Percentiles rank a stretch among this genome's conserved stretches.
Conservation (phyloP, 495 filamentous ascomycete species). For the Pseudevernia furfuracea region DNA sequence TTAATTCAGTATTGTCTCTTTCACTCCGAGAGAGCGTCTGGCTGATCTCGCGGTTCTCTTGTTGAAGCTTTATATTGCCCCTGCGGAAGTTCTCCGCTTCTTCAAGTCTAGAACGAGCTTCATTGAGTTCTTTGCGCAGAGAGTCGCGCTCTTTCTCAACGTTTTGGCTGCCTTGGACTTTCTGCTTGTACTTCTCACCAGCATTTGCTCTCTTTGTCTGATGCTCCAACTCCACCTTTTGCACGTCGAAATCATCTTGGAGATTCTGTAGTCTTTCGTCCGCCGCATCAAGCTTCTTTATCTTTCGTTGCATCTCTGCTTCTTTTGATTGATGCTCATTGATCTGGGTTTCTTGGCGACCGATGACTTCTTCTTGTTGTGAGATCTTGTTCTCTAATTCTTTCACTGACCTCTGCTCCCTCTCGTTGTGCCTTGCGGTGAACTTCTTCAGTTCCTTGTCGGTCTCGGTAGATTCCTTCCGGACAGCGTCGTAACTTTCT, state of each 20-base stretch:
- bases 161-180: constrained; percentile 62
- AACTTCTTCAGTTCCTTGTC: constrained; percentile 42
- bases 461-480: constrained; percentile 39
- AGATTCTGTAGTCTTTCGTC: constrained; percentile 48
- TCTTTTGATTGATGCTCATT: constrained; percentile 34
- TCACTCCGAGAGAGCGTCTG: constrained; percentile 52
- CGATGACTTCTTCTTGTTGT: constrained; percentile 52
- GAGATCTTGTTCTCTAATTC: constrained; percentile 39
- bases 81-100: constrained; percentile 38
- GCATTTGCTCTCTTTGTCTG: constrained; percentile 73
- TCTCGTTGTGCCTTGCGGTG: constrained; percentile 29
- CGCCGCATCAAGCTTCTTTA: constrained; percentile 19
- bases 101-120: constrained; percentile 49
- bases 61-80: constrained; percentile 32
- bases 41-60: constrained; percentile 51
- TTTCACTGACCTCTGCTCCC: constrained; percentile 27
- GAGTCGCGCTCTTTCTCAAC: constrained; percentile 63
- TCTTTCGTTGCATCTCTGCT: constrained; percentile 25
- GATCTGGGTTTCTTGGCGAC: constrained; percentile 49
- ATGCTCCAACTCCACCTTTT: constrained; percentile 65
- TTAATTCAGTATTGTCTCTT: constrained; percentile 53
- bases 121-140: constrained; percentile 53
- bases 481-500: constrained; percentile 42
- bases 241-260: constrained; percentile 59
- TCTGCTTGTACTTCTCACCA: constrained; percentile 65